Evolutionary conservation across 2,329 filamentous ascomycete species (phyloP).

Genomic region (Neospermospora avenae): DNA sequence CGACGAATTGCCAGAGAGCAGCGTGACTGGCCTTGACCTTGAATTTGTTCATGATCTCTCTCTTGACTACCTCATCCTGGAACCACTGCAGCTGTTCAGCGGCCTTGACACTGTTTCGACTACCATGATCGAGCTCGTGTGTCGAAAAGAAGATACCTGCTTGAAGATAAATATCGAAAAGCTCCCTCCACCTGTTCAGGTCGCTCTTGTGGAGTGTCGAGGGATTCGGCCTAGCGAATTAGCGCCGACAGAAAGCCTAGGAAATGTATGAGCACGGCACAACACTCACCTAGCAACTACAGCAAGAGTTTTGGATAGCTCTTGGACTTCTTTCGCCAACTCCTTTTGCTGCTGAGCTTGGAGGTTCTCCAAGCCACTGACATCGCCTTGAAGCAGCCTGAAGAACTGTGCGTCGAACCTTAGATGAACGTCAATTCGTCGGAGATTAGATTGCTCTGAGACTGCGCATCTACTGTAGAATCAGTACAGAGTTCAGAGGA

Average conservation of each 20-base stretch:
- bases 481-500: neutral
- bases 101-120: constrained; percentile 62
- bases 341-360: constrained; percentile 59
- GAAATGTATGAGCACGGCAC: neutral
- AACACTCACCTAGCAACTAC: constrained; percentile 38
- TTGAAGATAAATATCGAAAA: constrained; percentile 80
- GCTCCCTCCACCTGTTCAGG: constrained; percentile 71
- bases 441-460: constrained; percentile 10
- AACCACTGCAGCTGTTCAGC: constrained; percentile 66
- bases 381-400: constrained; percentile 66
- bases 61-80: constrained; percentile 60
- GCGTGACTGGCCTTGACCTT: constrained; percentile 62
- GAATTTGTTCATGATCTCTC: constrained; percentile 58
- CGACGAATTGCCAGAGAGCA: constrained; percentile 65
- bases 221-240: constrained; percentile 43
- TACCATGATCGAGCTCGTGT: constrained; percentile 66
- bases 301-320: constrained; percentile 49
- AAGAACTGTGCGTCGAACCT: constrained; percentile 80
- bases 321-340: constrained; percentile 60
- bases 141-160: constrained; percentile 80
- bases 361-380: constrained; percentile 62
- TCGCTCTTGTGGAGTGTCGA: constrained; percentile 61
- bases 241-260: neutral
- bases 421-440: constrained; percentile 65
- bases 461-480: neutral